Evolutionary conservation across 1,284 basidiomycete genomes (phyloP).

Genomic region (Earliella scabrosa): DNA sequence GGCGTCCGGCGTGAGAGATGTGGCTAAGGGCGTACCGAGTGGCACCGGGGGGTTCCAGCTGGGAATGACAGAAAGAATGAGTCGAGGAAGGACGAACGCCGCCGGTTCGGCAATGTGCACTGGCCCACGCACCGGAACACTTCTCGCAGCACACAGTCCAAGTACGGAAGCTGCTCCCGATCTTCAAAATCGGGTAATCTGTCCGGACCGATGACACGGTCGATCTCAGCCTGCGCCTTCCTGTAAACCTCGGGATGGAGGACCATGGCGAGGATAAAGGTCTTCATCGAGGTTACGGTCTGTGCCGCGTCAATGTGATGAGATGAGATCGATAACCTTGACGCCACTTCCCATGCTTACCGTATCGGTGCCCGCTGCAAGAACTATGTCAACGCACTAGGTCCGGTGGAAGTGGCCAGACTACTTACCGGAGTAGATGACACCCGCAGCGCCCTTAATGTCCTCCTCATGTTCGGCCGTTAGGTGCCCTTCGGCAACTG

Average conservation of each 20-base stretch:
- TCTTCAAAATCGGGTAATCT: conserved; percentile 40
- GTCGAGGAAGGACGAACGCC: background rate
- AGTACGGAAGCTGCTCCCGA: conserved; percentile 35
- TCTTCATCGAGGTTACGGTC: conserved; percentile 28
- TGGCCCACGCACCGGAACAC: conserved; percentile 20
- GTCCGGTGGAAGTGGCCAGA: background rate
- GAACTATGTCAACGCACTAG: background rate
- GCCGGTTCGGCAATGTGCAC: background rate
- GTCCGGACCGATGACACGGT: conserved; percentile 33
- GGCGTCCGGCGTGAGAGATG: background rate
- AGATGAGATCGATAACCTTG: too few species aligned
- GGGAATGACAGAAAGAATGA: background rate
- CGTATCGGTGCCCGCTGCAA: conserved; percentile 29
- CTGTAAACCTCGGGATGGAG: conserved; percentile 32
- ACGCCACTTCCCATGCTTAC: conserved; percentile 2
- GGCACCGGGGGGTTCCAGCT: conserved; percentile 29
- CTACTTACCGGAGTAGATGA: conserved; percentile 29
- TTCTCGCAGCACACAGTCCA: conserved; percentile 41
- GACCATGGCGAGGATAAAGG: conserved; percentile 31
- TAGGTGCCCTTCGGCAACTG: conserved; percentile 8
- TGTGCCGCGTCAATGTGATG: background rate
- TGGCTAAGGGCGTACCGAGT: conserved; percentile 22
- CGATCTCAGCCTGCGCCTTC: conserved; percentile 38
- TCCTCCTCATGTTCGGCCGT: conserved; percentile 27
- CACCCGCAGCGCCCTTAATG: conserved; percentile 30